Percentiles rank a stretch among this genome's conserved stretches.
Evolutionary conservation across 2,329 filamentous ascomycete species (phyloP).

Genomic region (Epichloe amarillans): DNA sequence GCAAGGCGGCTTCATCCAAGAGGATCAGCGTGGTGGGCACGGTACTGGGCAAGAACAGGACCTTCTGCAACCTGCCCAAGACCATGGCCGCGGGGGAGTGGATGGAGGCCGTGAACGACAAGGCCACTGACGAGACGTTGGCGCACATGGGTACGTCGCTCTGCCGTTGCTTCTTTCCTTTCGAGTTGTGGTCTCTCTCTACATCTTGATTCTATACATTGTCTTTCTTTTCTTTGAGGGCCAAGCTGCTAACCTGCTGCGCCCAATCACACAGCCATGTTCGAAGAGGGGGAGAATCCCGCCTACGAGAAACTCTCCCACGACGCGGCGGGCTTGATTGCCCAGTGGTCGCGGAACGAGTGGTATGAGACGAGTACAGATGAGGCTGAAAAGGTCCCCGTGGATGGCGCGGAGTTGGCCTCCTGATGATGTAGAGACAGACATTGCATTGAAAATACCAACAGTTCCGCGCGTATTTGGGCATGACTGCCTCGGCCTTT

Average conservation of each 20-base stretch:
- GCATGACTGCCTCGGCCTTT: too few species aligned
- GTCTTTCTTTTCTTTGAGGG: too few species aligned
- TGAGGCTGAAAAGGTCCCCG: not conserved
- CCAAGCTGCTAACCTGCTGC: constrained; percentile 4
- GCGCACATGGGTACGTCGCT: constrained; percentile 57
- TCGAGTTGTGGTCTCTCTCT: constrained; percentile 8
- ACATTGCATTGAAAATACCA: too few species aligned
- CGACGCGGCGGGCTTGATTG: constrained; percentile 51
- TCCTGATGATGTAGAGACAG: not conserved
- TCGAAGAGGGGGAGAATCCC: constrained; percentile 57
- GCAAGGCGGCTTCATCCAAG: constrained; percentile 47
- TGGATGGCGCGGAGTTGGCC: not conserved
- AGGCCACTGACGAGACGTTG: constrained; percentile 60
- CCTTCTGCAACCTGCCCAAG: constrained; percentile 74
- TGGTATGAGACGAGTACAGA: constrained; percentile 41
- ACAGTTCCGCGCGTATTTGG: too few species aligned
- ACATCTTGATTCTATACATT: not conserved
- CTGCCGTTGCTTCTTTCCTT: not conserved
- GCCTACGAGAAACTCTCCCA: constrained; percentile 56
- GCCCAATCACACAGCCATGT: constrained; percentile 44
- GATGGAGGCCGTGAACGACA: constrained; percentile 64
- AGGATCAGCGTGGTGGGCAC: constrained; percentile 39
- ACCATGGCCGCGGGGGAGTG: constrained; percentile 43
- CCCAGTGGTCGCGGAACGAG: constrained; percentile 48
- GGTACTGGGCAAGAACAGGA: constrained; percentile 58